Conservation (phyloP, 352 stramenopile species). For the Pythium insidiosum region DNA sequence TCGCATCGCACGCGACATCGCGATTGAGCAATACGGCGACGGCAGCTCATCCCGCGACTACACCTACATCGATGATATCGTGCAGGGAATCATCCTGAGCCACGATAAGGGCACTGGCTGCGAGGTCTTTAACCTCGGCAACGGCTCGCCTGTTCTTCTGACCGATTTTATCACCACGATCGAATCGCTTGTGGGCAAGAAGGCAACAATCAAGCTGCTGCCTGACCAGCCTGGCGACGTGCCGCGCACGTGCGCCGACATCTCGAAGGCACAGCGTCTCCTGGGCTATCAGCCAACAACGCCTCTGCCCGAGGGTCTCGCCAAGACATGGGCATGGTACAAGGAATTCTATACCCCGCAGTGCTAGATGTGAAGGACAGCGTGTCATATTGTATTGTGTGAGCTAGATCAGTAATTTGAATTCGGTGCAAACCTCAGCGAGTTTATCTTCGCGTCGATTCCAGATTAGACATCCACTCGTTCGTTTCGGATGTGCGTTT, state of each 20-base stretch:
- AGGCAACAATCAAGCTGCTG: conserved; percentile 91
- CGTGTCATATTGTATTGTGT: background rate
- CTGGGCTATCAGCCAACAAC: conserved; percentile 94
- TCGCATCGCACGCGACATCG: conserved; percentile 85
- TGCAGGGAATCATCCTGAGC: conserved; percentile 89
- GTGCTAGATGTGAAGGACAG: conserved; percentile 1
- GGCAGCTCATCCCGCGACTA: conserved; percentile 94
- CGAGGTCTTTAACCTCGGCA: conserved; percentile 97
- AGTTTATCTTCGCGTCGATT: no score
- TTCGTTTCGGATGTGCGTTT: no score
- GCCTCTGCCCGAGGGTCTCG: conserved; percentile 89
- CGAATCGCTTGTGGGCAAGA: conserved; percentile 90
- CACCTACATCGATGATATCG: conserved; percentile 98
- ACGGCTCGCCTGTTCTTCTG: conserved; percentile 88
- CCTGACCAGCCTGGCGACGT: conserved; percentile 96
- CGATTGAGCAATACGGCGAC: conserved; percentile 97
- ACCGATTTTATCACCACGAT: conserved; percentile 95
- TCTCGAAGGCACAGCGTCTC: conserved; percentile 90
- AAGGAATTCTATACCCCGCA: conserved; percentile 36
- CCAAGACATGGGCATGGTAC: conserved; percentile 94
- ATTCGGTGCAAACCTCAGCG: no score
- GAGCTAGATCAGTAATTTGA: background rate
- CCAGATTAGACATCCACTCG: no score
- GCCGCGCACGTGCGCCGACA: conserved; percentile 93
- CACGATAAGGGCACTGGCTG: conserved; percentile 75